Base-by-base conservation (phyloP, 768 basidiomycete species). In the Boletellus ananiceps region DNA sequence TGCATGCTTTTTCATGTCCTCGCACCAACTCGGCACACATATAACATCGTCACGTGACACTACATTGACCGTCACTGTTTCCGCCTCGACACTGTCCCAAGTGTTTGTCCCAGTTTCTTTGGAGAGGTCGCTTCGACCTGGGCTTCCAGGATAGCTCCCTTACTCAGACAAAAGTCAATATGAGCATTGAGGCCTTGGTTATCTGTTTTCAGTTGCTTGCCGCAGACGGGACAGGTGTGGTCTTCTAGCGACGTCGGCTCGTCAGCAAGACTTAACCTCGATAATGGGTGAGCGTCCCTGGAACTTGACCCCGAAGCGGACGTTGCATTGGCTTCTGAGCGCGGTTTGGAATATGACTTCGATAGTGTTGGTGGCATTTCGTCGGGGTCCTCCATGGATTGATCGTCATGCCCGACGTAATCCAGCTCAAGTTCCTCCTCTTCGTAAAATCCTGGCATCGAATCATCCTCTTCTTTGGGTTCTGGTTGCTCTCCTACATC, bases 91-190 rank as follows among this genome's bases (percentile, higher is more conserved):
- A 13, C 2, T 3, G 21, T 46, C 16, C 29, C 29, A 29, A 46
- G 46, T 16, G 46, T 50, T 14, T 32, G 34, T 14, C 32, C 46
- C 11, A 37, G 29, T 38, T 63, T 61, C 50, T 38, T 56, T 9
- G 58, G 56, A 44, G 57, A 61, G 36, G 44, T 54, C 5, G 62
- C 62, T 46, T 62, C 59, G 0, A 57, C 60, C 48, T 87, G 86
- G 0, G 88, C 88, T 58, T 88, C 79, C 50, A 77, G 69, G 52
- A 95, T 93, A 2, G 82, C 86, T 19, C 77, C 79, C 50, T 81
- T 80, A 63, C 88, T 93, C 44, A 96, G 66, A 61, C 93, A 96
- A 59, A 84, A 87, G 66, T 96, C 93, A 38, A 96, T 76, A 59
- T 96, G 93, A n/a, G 80, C 74, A 61, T 96, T 95, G 31, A 96